Evolutionary conservation across 257 asterid species (phyloP).

Genomic region (Jacaranda mimosifolia): DNA sequence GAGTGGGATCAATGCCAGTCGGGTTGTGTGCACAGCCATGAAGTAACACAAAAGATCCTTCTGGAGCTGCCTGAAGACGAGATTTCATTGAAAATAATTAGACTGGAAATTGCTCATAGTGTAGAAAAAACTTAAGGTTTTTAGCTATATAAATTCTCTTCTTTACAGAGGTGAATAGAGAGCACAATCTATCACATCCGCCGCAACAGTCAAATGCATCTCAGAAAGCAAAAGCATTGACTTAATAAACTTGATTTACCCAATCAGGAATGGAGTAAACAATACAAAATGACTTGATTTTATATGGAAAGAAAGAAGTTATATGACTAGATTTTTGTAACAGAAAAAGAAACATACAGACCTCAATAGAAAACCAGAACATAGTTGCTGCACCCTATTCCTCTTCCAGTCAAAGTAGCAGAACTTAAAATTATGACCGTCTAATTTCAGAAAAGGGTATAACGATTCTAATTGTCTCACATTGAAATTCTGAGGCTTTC

Average conservation of each 20-base stretch:
- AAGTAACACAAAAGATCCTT: slow-evolving; percentile 91
- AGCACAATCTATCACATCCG: slow-evolving; percentile 23
- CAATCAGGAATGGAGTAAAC: slow-evolving; percentile 11
- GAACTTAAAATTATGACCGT: neutral
- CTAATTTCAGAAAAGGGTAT: neutral
- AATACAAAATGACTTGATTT: slow-evolving; percentile 9
- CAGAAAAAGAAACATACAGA: neutral
- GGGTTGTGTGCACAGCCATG: slow-evolving; percentile 99
- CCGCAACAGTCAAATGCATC: slow-evolving; percentile 18
- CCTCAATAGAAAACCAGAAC: slow-evolving; percentile 5
- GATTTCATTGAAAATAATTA: slow-evolving; percentile 21
- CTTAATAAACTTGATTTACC: neutral
- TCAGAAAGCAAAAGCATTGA: neutral
- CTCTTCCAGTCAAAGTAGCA: neutral
- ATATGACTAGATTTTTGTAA: neutral
- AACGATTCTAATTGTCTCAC: neutral
- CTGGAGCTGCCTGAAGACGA: slow-evolving; percentile 81
- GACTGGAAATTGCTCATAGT: slow-evolving; percentile 5
- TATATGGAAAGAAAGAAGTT: neutral
- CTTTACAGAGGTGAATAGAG: slow-evolving; percentile 2
- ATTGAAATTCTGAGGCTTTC: neutral
- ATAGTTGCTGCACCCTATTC: neutral
- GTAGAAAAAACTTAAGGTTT: neutral
- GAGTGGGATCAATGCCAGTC: slow-evolving; percentile 97
- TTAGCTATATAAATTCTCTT: slow-evolving; percentile 2